A percentile compares a stretch with the other conserved stretches of the same genome.
phyloP scores from a whole-genome alignment of 345 rosid genomes.

The Sonneratia alba region DNA sequence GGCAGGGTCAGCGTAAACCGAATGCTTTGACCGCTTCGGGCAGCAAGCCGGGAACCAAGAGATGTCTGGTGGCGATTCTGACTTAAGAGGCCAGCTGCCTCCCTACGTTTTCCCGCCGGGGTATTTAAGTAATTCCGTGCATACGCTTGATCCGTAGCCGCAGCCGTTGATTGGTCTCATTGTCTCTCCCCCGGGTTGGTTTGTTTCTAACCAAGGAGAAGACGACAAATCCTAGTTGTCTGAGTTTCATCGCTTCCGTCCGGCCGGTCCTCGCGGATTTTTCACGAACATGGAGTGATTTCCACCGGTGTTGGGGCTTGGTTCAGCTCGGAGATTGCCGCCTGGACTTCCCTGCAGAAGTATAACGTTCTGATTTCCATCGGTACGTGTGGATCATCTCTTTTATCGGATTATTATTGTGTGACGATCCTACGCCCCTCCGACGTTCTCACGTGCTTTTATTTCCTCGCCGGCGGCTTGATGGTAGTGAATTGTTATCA shows the following conservation, averaged over 20 bases:
- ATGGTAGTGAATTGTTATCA: too few relatives aligned
- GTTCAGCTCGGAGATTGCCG: neutral
- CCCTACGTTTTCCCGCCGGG: too few relatives aligned
- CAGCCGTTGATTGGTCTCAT: too few relatives aligned
- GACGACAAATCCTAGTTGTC: too few relatives aligned
- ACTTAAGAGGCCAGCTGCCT: too few relatives aligned
- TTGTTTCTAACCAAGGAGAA: neutral
- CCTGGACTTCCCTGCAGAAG: neutral
- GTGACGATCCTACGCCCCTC: neutral
- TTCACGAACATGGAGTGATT: neutral
- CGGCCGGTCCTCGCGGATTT: neutral
- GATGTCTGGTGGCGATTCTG: too few relatives aligned
- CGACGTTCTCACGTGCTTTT: neutral
- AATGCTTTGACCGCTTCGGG: too few relatives aligned
- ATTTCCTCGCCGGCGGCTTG: neutral
- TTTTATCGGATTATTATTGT: neutral
- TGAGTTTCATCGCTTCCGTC: neutral
- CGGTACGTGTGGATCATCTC: neutral
- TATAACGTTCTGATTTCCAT: neutral
- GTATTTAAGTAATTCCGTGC: too few relatives aligned
- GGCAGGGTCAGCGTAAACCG: too few relatives aligned
- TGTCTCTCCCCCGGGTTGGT: neutral
- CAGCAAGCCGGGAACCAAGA: slow-evolving; percentile 11
- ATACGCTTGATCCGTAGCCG: too few relatives aligned
- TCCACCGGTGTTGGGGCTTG: neutral